Base-by-base conservation (phyloP, 1,284 basidiomycete species). In the Apiotrichum gamsii region DNA sequence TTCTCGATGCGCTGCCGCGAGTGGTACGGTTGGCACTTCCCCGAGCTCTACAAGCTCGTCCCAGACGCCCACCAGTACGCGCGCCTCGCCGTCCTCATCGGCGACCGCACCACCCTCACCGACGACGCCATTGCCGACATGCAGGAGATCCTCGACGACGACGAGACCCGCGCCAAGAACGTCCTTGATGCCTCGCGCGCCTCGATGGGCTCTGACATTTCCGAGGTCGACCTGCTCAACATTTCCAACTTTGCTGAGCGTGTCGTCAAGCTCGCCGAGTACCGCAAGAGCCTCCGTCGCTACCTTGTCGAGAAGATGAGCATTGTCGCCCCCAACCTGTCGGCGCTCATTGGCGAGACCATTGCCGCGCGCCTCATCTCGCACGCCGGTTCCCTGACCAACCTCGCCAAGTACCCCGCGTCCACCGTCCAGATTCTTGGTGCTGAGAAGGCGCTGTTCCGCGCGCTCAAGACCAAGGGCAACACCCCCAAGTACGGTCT, bases 1-100 rank as follows among this genome's bases (percentile, higher is more conserved):
- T 97, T 98, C 71, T 87, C 91, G 21, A 98, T 98, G 94, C 87
- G 94, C 45, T 84, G 96, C 45, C 80, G 94, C 60, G 94, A 98
- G 72, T 98, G 95, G 95, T 98, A 98, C 73, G 94, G 95, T n/a
- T 98, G 95, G 79, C 95, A 98, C 74, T 99, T 96, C 78, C 94
- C 94, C 42, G 95, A 99, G 76, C 85, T 98, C 57, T 82, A 95
- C 75, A 86, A 82, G 64, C 78, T 98, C 62, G 90, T 97, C 1
- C 82, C 91, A 51, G 95, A 98, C 74, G 95, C 95, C 72, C 84
- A 94, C 52, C 84, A 87, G 65, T 99, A 97, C 71, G 91, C 93
- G n/a, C 80, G 80, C 25, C 80, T 85, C 15, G 88, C 84, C 11
- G 82, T 86, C 60, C 84, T 91, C 67, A 90, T 98, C 60, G 90